Conservation (phyloP, 1,139 yeast species). For the Schizosaccharomyces versatilis region DNA sequence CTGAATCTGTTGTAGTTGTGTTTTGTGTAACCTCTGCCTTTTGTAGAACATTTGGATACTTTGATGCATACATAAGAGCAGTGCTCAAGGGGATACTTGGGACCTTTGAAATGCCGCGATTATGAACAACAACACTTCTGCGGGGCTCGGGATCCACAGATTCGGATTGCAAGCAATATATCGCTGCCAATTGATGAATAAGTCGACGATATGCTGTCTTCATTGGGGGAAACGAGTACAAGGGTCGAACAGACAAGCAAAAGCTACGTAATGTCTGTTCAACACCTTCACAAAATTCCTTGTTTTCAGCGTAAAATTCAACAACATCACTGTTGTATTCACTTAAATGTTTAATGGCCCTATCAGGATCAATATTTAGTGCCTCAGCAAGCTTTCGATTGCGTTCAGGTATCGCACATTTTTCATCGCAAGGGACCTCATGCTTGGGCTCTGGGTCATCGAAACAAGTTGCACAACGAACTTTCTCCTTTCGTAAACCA, state of each 20-base stretch:
- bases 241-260: conserved; percentile 21
- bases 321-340: not conserved
- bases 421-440: conserved; percentile 23
- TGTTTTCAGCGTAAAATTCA: not conserved
- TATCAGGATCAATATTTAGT: conserved; percentile 23
- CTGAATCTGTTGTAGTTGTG: not conserved
- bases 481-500: conserved; percentile 29
- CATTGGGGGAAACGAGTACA: conserved; percentile 55
- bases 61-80: not conserved
- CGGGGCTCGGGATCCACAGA: conserved; percentile 68
- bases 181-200: conserved; percentile 42
- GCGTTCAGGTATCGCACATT: conserved; percentile 41
- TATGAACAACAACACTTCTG: conserved; percentile 43
- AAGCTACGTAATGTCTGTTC: conserved; percentile 34
- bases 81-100: not conserved
- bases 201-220: conserved; percentile 43
- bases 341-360: not conserved
- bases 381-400: conserved; percentile 45
- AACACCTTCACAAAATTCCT: conserved; percentile 26
- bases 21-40: not conserved
- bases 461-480: conserved; percentile 34
- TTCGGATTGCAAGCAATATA: conserved; percentile 39
- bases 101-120: conserved; percentile 5
- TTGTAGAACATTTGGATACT: not conserved
- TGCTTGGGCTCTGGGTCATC: conserved; percentile 14